Percentiles rank a stretch among this genome's conserved stretches.
Conservation (phyloP, 2,329 filamentous ascomycete species). For the Neospermospora avenae region DNA sequence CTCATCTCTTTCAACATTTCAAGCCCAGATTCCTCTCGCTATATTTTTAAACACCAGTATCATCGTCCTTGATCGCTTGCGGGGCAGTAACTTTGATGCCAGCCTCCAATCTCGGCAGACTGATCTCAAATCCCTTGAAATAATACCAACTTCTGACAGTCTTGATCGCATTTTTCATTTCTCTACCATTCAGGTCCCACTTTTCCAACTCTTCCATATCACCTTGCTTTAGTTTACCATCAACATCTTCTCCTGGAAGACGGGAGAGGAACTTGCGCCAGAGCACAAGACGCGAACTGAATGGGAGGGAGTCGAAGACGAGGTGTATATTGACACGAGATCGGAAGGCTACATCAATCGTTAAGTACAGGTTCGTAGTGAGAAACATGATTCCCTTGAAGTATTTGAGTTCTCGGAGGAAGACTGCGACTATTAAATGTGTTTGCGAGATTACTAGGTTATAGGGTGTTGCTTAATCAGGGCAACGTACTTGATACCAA, state of each 20-base stretch:
- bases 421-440: slow-evolving; percentile 14
- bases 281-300: slow-evolving; percentile 39
- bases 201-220: slow-evolving; percentile 38
- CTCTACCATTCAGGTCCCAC: slow-evolving; percentile 40
- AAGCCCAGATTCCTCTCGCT: neutral
- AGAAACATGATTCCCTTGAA: slow-evolving; percentile 35
- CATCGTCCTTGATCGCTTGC: slow-evolving; percentile 37
- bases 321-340: slow-evolving; percentile 47
- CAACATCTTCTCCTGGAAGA: slow-evolving; percentile 43
- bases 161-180: slow-evolving; percentile 37
- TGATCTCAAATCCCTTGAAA: slow-evolving; percentile 43
- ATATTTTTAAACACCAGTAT: neutral
- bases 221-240: slow-evolving; percentile 44
- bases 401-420: slow-evolving; percentile 30
- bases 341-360: slow-evolving; percentile 37
- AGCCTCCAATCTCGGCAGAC: slow-evolving; percentile 42
- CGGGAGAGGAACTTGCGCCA: slow-evolving; percentile 47
- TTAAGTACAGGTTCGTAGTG: slow-evolving; percentile 34
- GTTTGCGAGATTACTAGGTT: too few species aligned
- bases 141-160: slow-evolving; percentile 43
- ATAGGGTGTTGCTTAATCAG: too few species aligned
- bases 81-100: slow-evolving; percentile 46
- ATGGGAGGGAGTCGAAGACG: slow-evolving; percentile 41
- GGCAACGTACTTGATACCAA: slow-evolving; percentile 40
- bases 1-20: neutral